Percentiles rank a stretch among this genome's conserved stretches.
phyloP scores from a whole-genome alignment of 1,284 basidiomycete genomes.

The Leccinum angustisporum region DNA sequence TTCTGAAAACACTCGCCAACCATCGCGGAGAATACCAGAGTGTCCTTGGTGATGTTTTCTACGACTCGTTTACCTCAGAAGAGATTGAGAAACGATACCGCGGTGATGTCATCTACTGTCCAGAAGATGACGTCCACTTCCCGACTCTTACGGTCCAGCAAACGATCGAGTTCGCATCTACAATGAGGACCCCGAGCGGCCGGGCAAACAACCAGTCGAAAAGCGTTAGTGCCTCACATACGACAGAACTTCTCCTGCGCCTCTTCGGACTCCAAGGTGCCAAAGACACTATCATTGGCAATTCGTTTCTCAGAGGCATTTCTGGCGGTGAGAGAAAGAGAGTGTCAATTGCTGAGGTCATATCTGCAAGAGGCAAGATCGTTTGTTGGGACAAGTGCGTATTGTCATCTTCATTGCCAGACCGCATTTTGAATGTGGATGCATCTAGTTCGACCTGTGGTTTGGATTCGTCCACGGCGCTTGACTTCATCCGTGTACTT shows the following conservation, averaged over 20 bases:
- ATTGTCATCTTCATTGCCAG: neutral
- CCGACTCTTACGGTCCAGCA: constrained; percentile 58
- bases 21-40: too few relatives aligned
- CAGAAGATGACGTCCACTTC: too few relatives aligned
- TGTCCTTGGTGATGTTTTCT: too few relatives aligned
- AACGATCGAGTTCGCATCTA: constrained; percentile 62
- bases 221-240: constrained; percentile 38
- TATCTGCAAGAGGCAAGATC: constrained; percentile 45
- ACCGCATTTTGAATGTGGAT: neutral
- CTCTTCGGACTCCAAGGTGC: constrained; percentile 71
- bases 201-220: neutral
- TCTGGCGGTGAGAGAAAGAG: constrained; percentile 79
- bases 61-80: too few relatives aligned
- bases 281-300: constrained; percentile 62
- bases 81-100: too few relatives aligned
- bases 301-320: constrained; percentile 72
- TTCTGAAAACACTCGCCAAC: too few relatives aligned
- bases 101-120: too few relatives aligned
- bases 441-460: constrained; percentile 57
- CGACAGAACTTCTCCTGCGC: constrained; percentile 58
- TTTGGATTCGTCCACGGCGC: constrained; percentile 68
- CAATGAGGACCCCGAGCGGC: constrained; percentile 46
- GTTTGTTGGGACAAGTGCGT: constrained; percentile 52
- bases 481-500: constrained; percentile 25
- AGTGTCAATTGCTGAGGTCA: constrained; percentile 57